Conservation (phyloP, 805 yeast species). For the Kuraishia capsulata region DNA sequence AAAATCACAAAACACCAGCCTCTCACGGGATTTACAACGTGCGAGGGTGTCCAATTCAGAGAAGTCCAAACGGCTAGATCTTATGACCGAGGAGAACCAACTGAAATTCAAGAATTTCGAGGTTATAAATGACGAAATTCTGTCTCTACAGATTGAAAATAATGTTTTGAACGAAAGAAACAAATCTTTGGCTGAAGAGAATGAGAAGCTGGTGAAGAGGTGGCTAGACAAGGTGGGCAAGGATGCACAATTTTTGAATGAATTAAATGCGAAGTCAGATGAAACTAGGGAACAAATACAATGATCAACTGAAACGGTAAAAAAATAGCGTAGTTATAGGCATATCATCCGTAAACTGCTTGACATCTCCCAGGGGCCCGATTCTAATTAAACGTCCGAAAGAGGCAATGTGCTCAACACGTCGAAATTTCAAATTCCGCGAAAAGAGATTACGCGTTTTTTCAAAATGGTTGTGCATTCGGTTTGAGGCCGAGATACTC, state of each 20-base stretch:
- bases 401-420: no score
- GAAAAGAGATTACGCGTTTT: no score
- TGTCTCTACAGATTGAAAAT: constrained; percentile 39
- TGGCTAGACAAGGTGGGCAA: constrained; percentile 33
- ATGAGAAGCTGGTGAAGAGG: constrained; percentile 27
- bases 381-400: no score
- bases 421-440: no score
- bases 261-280: constrained; percentile 19
- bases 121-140: constrained; percentile 38
- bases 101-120: constrained; percentile 36
- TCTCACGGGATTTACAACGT: neutral
- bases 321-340: no score
- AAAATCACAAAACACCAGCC: no score
- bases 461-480: no score
- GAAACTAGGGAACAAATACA: no score
- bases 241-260: constrained; percentile 34
- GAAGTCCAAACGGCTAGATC: neutral
- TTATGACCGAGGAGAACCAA: constrained; percentile 18
- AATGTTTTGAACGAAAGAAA: constrained; percentile 29
- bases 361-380: no score
- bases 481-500: no score
- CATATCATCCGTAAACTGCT: no score
- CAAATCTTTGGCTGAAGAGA: constrained; percentile 23
- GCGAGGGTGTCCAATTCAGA: neutral
- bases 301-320: no score